Evolutionary conservation across 2,329 filamentous ascomycete genomes (phyloP).

Genomic region (Ophiostoma triangulosporum): DNA sequence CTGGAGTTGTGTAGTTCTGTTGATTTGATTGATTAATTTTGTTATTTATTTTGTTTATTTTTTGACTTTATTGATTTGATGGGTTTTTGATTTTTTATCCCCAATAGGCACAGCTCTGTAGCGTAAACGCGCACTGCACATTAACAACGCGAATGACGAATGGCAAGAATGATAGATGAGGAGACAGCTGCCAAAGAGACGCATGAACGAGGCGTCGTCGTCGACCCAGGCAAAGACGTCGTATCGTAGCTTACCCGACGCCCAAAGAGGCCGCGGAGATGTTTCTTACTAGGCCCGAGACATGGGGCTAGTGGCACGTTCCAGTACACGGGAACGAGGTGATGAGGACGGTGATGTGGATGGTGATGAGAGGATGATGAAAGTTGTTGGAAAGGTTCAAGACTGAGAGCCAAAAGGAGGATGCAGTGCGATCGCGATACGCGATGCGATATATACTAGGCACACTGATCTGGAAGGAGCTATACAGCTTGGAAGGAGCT

Average conservation of each 20-base stretch:
- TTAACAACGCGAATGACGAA: too few species aligned
- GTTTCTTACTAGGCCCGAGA: background rate
- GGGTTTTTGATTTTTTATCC: too few species aligned
- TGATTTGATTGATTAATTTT: background rate
- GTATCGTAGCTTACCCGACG: background rate
- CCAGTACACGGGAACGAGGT: background rate
- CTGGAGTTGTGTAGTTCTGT: too few species aligned
- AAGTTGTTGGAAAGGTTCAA: background rate
- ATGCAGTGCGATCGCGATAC: background rate
- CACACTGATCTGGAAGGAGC: background rate
- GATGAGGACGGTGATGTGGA: background rate
- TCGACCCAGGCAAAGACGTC: too few species aligned
- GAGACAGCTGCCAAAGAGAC: too few species aligned
- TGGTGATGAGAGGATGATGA: background rate
- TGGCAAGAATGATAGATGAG: too few species aligned
- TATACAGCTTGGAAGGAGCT: background rate
- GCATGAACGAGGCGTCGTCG: too few species aligned
- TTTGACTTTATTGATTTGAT: too few species aligned
- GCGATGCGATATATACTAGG: background rate
- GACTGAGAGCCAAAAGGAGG: background rate
- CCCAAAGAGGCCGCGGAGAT: too few species aligned
- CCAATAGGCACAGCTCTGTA: too few species aligned
- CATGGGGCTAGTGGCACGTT: background rate
- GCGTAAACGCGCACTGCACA: too few species aligned
- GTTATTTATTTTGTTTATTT: too few species aligned